Base-by-base conservation (phyloP, 768 basidiomycete species). In the Tricholomella constricta region DNA sequence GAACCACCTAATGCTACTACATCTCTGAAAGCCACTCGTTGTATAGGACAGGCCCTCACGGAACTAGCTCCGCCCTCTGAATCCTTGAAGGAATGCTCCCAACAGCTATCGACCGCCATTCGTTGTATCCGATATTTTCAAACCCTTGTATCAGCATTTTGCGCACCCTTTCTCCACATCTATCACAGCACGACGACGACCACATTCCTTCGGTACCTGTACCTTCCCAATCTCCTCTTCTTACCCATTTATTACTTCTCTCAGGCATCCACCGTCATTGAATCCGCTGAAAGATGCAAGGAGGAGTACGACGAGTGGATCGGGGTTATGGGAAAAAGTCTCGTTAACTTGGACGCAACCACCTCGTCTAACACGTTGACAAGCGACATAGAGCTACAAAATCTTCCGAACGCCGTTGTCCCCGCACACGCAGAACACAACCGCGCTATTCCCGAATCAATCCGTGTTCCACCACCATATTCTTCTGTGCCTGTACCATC, bases 241-340 rank as follows among this genome's bases (percentile, higher is more conserved):
- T 17, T 52, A 4, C 50, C 55, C 23, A 1, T 51, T 23, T 49
- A 60, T 48, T 60, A 56, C 41, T 40, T 25, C 4, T 55, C 55
- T 14, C 55, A 57, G 47, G 55, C 52, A 2, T 56, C 49, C 6
- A 20, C 27, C 7, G 43, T 57, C 26, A 40, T 55, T 2, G 38
- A 41, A 3, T 34, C 36, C 38, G 50, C 53, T 22, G 50, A 54
- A 11, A 26, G 48, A 19, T 51, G 55, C 52, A 46, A 48, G 29
- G 41, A 53, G 11, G 55, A 56, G 9, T 60, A 57, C 35, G 45
- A 52, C 6, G 48, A 57, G 25, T 57, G 55, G 55, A 59, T 56
- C 7, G 40, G 36, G 2, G 51, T 53, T 4, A 26, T 56, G 7
- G 19, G 12, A 14, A 48, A 40, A 38, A 45, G 40, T 23, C 27